Base-by-base conservation (phyloP, 768 basidiomycete species). In the Tulasnella sp. region DNA sequence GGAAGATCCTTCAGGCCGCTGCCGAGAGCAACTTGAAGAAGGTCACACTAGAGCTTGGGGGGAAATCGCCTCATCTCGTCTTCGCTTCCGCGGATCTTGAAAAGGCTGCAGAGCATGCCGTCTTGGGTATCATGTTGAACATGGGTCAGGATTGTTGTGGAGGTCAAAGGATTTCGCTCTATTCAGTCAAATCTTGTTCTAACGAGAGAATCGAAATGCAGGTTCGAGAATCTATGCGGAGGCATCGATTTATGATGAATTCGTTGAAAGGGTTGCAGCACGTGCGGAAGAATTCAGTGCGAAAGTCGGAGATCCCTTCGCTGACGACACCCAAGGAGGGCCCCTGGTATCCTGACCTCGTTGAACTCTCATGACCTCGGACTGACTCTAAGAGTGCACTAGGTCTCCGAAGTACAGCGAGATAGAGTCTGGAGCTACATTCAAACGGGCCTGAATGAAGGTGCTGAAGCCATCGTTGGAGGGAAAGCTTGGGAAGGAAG, bases 1-100 rank as follows among this genome's bases (percentile, higher is more conserved):
- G n/a, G n/a, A 91, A 90, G 77, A 88, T 98, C 77, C 90, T 94
- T 88, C 88, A 90, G 78, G 94, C 95, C 16, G 93, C 95, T 1
- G 93, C 95, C 8, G 89, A 90, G 79, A 92, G 90, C 76, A 98
- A 98, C 81, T 81, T 98, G 75, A 98, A 98, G 81, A 96, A 96
- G 84, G 85, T 97, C 47, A 94, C 94, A 26, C 85, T 98, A 66
- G 96, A 98, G 79, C 87, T 98, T 5, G 95, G 95, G 37, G 95
- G 95, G 59, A 97, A 98, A 82, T 92, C 90, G 32, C 92, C 92
- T 19, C 88, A 93, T 75, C 82, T 98, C 74, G 82, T 98, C 75
- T 98, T 97, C 77, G 90, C 94, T 76, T 91, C 90, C 47, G 95
- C 95, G 41, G 90, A 98, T 80, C 81, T 97, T 72, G 92, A 97